These are phyloP conservation scores for Coemansia furcata DNA, from an alignment of 192 early-diverging fungal species.

Conservation along the genomic window DNA sequence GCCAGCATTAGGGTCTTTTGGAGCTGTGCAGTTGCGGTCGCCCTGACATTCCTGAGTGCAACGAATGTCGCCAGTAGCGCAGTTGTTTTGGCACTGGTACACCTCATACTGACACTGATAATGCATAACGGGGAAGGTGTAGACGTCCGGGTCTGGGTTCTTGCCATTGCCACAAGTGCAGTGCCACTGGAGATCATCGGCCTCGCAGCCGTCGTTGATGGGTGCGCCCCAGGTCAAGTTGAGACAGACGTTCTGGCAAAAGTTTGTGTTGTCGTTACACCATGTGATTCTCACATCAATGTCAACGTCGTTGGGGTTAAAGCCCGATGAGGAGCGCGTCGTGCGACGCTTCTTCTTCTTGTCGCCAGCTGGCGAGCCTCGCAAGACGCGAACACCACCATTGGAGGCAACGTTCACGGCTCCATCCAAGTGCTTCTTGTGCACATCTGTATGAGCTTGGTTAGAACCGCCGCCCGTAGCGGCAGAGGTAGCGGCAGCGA, in stretches of 20 bases:
- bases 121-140: slow-evolving; percentile 55
- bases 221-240: slow-evolving; percentile 53
- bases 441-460: neutral
- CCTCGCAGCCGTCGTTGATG: slow-evolving; percentile 50
- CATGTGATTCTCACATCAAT: slow-evolving; percentile 46
- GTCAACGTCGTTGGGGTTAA: slow-evolving; percentile 38
- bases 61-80: slow-evolving; percentile 51
- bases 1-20: slow-evolving; percentile 51
- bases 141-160: slow-evolving; percentile 51
- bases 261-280: slow-evolving; percentile 55
- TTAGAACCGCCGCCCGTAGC: neutral
- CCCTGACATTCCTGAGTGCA: slow-evolving; percentile 55
- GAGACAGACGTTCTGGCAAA: slow-evolving; percentile 54
- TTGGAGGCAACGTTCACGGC: neutral
- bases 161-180: slow-evolving; percentile 55
- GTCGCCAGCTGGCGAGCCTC: slow-evolving; percentile 5
- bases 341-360: slow-evolving; percentile 30
- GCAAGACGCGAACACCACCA: slow-evolving; percentile 23
- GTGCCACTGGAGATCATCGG: slow-evolving; percentile 41
- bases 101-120: slow-evolving; percentile 52
- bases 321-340: slow-evolving; percentile 30
- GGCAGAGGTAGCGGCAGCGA: slow-evolving; percentile 11
- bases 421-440: neutral
- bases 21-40: slow-evolving; percentile 52
- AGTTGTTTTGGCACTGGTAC: slow-evolving; percentile 52